A percentile compares a stretch with the other conserved stretches of the same genome.
phyloP scores from a whole-genome alignment of 805 yeast species.

The Ogataea allantospora region DNA sequence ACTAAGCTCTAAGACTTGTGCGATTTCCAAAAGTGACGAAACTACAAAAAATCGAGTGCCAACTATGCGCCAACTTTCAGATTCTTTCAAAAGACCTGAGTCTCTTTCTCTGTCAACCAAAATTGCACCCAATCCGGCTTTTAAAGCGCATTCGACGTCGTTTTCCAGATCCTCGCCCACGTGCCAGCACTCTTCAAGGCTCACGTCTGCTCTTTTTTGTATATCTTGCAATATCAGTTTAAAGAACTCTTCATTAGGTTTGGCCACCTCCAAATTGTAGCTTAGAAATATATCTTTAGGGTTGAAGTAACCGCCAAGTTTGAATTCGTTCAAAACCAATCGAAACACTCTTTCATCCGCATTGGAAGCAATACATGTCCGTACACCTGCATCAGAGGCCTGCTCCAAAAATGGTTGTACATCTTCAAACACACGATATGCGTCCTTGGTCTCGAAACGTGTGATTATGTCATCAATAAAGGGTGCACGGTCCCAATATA shows the following conservation, averaged over 20 bases:
- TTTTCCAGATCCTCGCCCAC: slow-evolving; percentile 60
- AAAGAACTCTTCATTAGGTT: slow-evolving; percentile 53
- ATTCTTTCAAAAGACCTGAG: slow-evolving; percentile 13
- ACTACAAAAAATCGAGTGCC: slow-evolving; percentile 22
- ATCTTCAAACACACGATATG: slow-evolving; percentile 55
- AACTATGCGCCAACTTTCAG: slow-evolving; percentile 12
- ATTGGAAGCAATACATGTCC: slow-evolving; percentile 52
- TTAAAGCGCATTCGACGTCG: slow-evolving; percentile 51
- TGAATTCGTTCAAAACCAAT: slow-evolving; percentile 45
- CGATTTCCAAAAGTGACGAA: slow-evolving; percentile 13
- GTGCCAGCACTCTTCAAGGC: slow-evolving; percentile 49
- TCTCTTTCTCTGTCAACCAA: slow-evolving; percentile 23
- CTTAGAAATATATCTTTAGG: slow-evolving; percentile 45
- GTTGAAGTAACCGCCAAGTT: slow-evolving; percentile 41
- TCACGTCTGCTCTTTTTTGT: slow-evolving; percentile 11
- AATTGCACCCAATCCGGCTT: slow-evolving; percentile 63
- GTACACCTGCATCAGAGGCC: slow-evolving; percentile 33
- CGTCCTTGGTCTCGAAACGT: slow-evolving; percentile 49
- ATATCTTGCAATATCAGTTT: slow-evolving; percentile 34
- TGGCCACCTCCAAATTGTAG: slow-evolving; percentile 52
- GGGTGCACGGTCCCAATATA: slow-evolving; percentile 20
- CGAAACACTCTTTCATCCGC: slow-evolving; percentile 56
- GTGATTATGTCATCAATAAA: slow-evolving; percentile 45
- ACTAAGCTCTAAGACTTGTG: slow-evolving; percentile 19
- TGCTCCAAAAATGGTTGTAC: slow-evolving; percentile 43